phyloP scores from a whole-genome alignment of 106 monocot genomes.

The Vanilla planifolia region DNA sequence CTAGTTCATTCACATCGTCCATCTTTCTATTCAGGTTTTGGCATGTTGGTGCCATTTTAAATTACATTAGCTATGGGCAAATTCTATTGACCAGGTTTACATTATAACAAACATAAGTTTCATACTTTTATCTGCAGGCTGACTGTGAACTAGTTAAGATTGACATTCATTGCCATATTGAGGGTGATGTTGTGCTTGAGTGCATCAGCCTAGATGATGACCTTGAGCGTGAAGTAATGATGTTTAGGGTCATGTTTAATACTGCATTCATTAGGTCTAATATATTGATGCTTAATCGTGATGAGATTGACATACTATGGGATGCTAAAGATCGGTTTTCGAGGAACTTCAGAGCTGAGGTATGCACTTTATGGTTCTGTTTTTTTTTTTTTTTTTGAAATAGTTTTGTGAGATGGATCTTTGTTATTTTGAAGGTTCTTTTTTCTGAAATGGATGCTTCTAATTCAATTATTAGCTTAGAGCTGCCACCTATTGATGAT shows the following conservation, averaged over 20 bases:
- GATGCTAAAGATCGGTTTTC: constrained; percentile 76
- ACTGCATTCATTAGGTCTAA: constrained; percentile 95
- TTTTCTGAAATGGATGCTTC: constrained; percentile 78
- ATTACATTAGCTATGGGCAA: neutral
- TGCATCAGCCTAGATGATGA: constrained; percentile 80
- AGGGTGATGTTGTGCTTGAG: constrained; percentile 95
- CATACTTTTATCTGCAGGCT: constrained; percentile 31
- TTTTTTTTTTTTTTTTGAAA: neutral
- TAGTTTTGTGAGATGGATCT: constrained; percentile 10
- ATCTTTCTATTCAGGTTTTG: too few species aligned
- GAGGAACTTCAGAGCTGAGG: constrained; percentile 91
- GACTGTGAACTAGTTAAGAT: constrained; percentile 93
- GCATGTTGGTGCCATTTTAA: too few species aligned
- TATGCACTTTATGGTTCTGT: constrained; percentile 17
- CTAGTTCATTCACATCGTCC: neutral
- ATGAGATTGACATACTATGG: constrained; percentile 94
- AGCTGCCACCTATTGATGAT: constrained; percentile 39
- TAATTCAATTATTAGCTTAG: constrained; percentile 26
- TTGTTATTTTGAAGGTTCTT: constrained; percentile 58
- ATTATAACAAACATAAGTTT: neutral
- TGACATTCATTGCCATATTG: constrained; percentile 78
- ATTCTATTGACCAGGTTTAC: neutral
- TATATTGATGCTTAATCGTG: constrained; percentile 89
- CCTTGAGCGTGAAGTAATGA: constrained; percentile 74
- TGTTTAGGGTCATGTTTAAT: constrained; percentile 97